A percentile compares a stretch with the other conserved stretches of the same genome.
Evolutionary conservation across 495 filamentous ascomycete genomes (phyloP).

Genomic region (Lasiosphaeriaceae sp.): DNA sequence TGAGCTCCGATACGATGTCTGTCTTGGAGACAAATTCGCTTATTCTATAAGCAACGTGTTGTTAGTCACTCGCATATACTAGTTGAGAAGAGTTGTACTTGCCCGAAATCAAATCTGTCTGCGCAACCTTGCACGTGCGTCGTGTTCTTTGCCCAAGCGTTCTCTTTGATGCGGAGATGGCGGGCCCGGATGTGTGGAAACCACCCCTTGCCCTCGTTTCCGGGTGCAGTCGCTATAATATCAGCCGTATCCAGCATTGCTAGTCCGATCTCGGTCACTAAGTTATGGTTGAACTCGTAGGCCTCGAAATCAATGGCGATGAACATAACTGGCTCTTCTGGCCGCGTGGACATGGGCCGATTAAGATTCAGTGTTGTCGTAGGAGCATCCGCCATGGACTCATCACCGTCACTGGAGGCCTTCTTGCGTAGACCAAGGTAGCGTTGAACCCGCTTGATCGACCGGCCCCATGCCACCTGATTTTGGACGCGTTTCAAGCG

Average conservation of each 20-base stretch:
- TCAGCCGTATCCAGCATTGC: constrained; percentile 73
- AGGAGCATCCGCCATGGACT: neutral
- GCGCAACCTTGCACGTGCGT: constrained; percentile 66
- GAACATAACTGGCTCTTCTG: constrained; percentile 57
- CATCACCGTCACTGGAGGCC: neutral
- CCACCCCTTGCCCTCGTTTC: constrained; percentile 60
- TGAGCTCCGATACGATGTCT: constrained; percentile 16
- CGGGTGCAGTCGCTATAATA: constrained; percentile 51
- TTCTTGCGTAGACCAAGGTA: constrained; percentile 61
- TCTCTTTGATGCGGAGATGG: constrained; percentile 74
- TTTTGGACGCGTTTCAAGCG: constrained; percentile 37
- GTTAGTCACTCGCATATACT: constrained; percentile 18
- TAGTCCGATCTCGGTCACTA: constrained; percentile 83
- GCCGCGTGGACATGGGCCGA: constrained; percentile 37
- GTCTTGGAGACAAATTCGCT: constrained; percentile 26
- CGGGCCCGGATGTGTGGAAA: constrained; percentile 56
- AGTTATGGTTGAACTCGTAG: constrained; percentile 58
- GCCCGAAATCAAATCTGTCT: constrained; percentile 73
- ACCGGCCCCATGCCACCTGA: constrained; percentile 44
- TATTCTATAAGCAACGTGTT: constrained; percentile 15
- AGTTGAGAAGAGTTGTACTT: constrained; percentile 4
- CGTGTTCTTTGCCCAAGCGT: constrained; percentile 58
- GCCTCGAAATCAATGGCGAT: constrained; percentile 78
- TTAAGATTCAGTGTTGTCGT: constrained; percentile 13
- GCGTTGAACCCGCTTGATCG: constrained; percentile 58